Percentiles rank a stretch among this genome's conserved stretches.
phyloP scores from a whole-genome alignment of 805 yeast genomes.

The Cyberlindnera maclurae region DNA sequence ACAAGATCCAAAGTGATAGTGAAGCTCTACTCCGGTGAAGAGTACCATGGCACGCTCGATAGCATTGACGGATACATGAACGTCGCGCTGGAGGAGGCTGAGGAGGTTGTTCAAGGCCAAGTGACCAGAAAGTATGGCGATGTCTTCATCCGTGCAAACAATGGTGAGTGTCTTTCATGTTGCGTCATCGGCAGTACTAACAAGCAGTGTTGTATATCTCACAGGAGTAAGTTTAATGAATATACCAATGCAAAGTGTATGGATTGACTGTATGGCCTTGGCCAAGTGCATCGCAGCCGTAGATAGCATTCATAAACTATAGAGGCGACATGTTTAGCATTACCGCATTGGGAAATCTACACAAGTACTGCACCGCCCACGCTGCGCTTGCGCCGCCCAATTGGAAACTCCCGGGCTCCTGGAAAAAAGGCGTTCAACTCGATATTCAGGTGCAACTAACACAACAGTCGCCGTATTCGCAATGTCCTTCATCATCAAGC shows the following conservation, averaged over 20 bases:
- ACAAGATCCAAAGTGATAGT: slow-evolving; percentile 78
- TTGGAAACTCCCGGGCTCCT: slow-evolving; percentile 5
- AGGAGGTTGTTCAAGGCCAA: slow-evolving; percentile 51
- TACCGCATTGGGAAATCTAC: slow-evolving; percentile 11
- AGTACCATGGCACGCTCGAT: slow-evolving; percentile 67
- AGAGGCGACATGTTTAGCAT: background rate
- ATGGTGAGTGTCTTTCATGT: slow-evolving; percentile 43
- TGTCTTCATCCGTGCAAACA: slow-evolving; percentile 82
- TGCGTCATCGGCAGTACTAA: slow-evolving; percentile 3
- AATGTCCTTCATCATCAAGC: slow-evolving; percentile 85
- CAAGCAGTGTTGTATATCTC: slow-evolving; percentile 21
- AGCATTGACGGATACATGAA: slow-evolving; percentile 98
- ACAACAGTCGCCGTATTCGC: background rate
- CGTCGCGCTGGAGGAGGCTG: slow-evolving; percentile 73
- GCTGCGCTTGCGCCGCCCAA: slow-evolving; percentile 13
- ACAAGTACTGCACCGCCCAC: slow-evolving; percentile 6
- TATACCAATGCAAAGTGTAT: background rate
- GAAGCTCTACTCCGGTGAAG: slow-evolving; percentile 79
- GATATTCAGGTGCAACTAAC: background rate
- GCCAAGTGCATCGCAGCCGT: no score
- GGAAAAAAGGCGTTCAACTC: slow-evolving; percentile 5
- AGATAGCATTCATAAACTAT: no score
- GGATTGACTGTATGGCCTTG: background rate
- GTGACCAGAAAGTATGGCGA: slow-evolving; percentile 56
- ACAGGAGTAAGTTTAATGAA: slow-evolving; percentile 12